Conservation (phyloP, 2,329 filamentous ascomycete species). For the Graphilbum sp. region DNA sequence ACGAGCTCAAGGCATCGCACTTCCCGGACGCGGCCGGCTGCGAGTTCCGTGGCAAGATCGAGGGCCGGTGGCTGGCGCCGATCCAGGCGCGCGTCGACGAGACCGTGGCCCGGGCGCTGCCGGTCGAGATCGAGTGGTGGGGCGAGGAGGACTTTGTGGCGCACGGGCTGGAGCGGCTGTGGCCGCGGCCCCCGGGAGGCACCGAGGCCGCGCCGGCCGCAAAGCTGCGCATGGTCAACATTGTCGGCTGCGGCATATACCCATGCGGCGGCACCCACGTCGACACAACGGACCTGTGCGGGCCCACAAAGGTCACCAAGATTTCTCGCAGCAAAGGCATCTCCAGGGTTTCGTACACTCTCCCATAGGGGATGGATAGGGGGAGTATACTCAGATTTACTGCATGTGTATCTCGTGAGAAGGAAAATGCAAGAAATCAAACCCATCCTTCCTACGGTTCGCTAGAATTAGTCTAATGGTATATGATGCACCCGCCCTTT, state of each 20-base stretch:
- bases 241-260: constrained; percentile 52
- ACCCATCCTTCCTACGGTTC: background rate
- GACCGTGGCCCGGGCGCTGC: constrained; percentile 36
- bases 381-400: no score
- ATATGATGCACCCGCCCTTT: no score
- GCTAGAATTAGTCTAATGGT: no score
- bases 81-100: constrained; percentile 48
- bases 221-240: constrained; percentile 51
- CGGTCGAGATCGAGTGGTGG: constrained; percentile 52
- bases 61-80: constrained; percentile 40
- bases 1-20: constrained; percentile 57
- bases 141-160: constrained; percentile 40
- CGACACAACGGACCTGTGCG: constrained; percentile 37
- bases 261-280: constrained; percentile 66
- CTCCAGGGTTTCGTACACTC: constrained; percentile 37
- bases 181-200: constrained; percentile 27
- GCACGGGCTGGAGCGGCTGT: constrained; percentile 37
- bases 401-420: background rate
- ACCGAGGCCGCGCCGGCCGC: constrained; percentile 20
- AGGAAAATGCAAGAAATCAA: constrained; percentile 1
- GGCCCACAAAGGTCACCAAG: constrained; percentile 48
- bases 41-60: constrained; percentile 53
- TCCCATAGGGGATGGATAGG: background rate
- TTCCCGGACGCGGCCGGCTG: constrained; percentile 50
- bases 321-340: constrained; percentile 48